phyloP scores from a whole-genome alignment of 257 asterid species.

The Gentiana macrophylla region DNA sequence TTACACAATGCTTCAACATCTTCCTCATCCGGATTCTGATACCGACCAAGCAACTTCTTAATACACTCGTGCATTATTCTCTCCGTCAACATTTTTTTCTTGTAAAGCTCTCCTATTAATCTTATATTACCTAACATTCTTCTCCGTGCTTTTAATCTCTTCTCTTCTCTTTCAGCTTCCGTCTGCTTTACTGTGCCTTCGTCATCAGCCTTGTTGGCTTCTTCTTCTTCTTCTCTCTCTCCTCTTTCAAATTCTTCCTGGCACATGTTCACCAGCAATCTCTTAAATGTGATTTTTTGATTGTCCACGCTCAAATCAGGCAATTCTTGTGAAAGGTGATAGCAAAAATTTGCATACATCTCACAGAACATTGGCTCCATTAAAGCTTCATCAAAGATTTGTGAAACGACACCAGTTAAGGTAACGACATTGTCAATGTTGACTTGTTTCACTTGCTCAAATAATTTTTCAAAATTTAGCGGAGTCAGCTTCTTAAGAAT shows the following conservation, averaged over 20 bases:
- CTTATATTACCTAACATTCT: constrained; percentile 92
- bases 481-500: constrained; percentile 96
- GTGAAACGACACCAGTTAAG: constrained; percentile 73
- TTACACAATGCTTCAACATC: constrained; percentile 87
- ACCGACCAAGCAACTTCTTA: constrained; percentile 61
- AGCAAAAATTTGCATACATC: constrained; percentile 94
- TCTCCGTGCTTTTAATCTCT: constrained; percentile 55
- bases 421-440: constrained; percentile 67
- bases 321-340: constrained; percentile 61
- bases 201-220: constrained; percentile 69
- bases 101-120: constrained; percentile 87
- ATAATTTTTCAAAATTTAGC: constrained; percentile 74
- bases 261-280: constrained; percentile 76
- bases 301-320: constrained; percentile 66
- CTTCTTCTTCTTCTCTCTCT: constrained; percentile 69
- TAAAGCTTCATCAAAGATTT: constrained; percentile 89
- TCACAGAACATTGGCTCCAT: constrained; percentile 96
- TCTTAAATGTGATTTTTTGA: constrained; percentile 75
- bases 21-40: constrained; percentile 79
- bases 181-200: constrained; percentile 73
- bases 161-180: constrained; percentile 82
- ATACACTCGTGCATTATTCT: constrained; percentile 94
- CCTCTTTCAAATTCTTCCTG: constrained; percentile 97
- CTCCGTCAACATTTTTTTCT: constrained; percentile 93
- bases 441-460: constrained; percentile 77